These are phyloP conservation scores for Exophiala mesophila DNA, from an alignment of 2,329 filamentous ascomycete species.

Conservation along the genomic window DNA sequence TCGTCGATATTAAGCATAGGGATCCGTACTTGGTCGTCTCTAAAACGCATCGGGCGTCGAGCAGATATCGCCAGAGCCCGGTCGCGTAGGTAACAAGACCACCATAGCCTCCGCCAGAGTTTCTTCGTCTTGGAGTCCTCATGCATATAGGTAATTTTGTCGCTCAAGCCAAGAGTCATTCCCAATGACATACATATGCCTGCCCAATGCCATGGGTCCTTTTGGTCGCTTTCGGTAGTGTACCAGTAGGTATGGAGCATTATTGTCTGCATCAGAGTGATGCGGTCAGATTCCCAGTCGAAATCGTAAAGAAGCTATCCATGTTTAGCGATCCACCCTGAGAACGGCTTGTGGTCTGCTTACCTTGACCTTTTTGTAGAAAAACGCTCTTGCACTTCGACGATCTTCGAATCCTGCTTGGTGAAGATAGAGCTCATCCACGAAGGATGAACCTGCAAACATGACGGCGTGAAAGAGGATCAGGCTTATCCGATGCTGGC, in stretches of 20 bases:
- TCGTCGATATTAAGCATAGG: not conserved
- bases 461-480: slow-evolving; percentile 89
- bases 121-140: slow-evolving; percentile 52
- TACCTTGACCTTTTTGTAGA: slow-evolving; percentile 72
- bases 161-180: slow-evolving; percentile 86
- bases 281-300: slow-evolving; percentile 84
- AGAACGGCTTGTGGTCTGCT: slow-evolving; percentile 57
- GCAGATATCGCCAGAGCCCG: slow-evolving; percentile 86
- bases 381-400: slow-evolving; percentile 77
- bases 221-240: slow-evolving; percentile 91
- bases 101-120: slow-evolving; percentile 93
- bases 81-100: slow-evolving; percentile 93
- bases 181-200: slow-evolving; percentile 86
- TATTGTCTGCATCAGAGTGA: slow-evolving; percentile 79
- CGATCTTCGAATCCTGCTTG: slow-evolving; percentile 24
- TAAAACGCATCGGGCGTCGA: slow-evolving; percentile 84
- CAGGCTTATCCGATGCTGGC: slow-evolving; percentile 65
- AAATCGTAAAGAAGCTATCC: slow-evolving; percentile 73
- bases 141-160: slow-evolving; percentile 47
- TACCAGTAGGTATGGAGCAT: slow-evolving; percentile 96
- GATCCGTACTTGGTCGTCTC: slow-evolving; percentile 57
- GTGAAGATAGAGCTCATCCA: slow-evolving; percentile 33
- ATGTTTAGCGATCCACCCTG: slow-evolving; percentile 76
- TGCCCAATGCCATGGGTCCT: slow-evolving; percentile 99
- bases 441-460: slow-evolving; percentile 84